Evolutionary conservation across 2,329 filamentous ascomycete genomes (phyloP).

Genomic region (Calonectria pauciramosa): DNA sequence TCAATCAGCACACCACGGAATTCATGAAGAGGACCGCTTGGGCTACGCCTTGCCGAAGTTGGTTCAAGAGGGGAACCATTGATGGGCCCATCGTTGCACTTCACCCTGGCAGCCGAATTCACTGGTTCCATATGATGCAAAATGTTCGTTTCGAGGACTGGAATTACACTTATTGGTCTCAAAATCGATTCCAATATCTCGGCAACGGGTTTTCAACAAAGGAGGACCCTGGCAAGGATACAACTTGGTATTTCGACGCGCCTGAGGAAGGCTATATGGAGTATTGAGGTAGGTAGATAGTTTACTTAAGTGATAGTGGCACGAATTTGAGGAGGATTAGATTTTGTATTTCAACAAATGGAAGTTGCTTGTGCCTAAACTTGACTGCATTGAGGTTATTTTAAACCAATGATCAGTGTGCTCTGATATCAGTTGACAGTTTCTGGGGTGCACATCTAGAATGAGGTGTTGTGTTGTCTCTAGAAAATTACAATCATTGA

Average conservation of each 20-base stretch:
- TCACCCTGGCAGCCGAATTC: conserved; percentile 14
- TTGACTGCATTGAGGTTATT: neutral
- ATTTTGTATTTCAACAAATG: neutral
- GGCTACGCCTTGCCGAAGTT: conserved; percentile 9
- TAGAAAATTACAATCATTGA: neutral
- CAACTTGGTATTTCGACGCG: conserved; percentile 15
- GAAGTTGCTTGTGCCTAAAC: neutral
- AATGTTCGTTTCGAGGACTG: conserved; percentile 9
- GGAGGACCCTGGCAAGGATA: neutral
- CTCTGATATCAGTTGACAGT: neutral
- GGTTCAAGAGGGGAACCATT: conserved; percentile 17
- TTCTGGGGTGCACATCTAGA: no score
- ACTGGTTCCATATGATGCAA: conserved; percentile 19
- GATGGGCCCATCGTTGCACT: conserved; percentile 12
- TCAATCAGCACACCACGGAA: neutral
- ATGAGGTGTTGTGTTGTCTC: no score
- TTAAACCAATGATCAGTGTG: neutral
- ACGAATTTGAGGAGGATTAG: neutral
- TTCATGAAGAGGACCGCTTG: conserved; percentile 15
- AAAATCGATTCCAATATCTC: conserved; percentile 14
- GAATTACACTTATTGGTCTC: neutral
- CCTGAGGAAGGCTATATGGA: conserved; percentile 2
- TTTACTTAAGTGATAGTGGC: neutral
- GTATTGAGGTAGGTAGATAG: neutral
- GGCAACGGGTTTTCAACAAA: conserved; percentile 11